A percentile compares a stretch with the other conserved stretches of the same genome.
Conservation (phyloP, 2,329 filamentous ascomycete genomes). For the Magnaporthiopsis poae region DNA sequence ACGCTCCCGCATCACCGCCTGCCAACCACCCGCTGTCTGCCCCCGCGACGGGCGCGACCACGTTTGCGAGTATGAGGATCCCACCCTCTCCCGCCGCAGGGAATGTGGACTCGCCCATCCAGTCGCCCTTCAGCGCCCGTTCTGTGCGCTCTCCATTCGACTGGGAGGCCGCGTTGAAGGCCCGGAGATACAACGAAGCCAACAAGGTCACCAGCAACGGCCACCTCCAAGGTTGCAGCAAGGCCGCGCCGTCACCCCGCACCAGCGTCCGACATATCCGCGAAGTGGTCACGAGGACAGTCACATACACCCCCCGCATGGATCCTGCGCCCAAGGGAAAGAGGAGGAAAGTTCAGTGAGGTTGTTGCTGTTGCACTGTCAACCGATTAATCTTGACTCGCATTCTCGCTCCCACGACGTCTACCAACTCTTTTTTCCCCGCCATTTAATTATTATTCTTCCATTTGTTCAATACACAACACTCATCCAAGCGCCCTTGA, state of each 20-base stretch:
- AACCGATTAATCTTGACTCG: not conserved
- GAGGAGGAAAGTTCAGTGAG: conserved; percentile 61
- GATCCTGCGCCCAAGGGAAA: conserved; percentile 87
- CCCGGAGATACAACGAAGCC: conserved; percentile 49
- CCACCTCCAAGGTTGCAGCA: conserved; percentile 21
- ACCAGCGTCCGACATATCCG: conserved; percentile 63
- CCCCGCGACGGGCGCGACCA: conserved; percentile 48
- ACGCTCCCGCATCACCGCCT: conserved; percentile 41
- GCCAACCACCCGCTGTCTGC: conserved; percentile 46
- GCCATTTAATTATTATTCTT: not conserved
- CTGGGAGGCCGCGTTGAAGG: conserved; percentile 64
- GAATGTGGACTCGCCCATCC: conserved; percentile 56
- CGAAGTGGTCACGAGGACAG: conserved; percentile 87
- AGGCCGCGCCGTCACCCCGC: conserved; percentile 46
- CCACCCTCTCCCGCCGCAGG: conserved; percentile 66
- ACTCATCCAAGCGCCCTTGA: not conserved
- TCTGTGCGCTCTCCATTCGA: conserved; percentile 63
- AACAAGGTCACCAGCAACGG: conserved; percentile 22
- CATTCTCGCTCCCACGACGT: not conserved
- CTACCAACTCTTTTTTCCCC: not conserved
- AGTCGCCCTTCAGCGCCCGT: conserved; percentile 65
- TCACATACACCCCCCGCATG: conserved; percentile 80
- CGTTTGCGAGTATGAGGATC: conserved; percentile 61
- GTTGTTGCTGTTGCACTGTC: not conserved
- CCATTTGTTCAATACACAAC: not conserved